Conservation (phyloP, 163 green algal genomes). For the Smithsoniella earleae region DNA sequence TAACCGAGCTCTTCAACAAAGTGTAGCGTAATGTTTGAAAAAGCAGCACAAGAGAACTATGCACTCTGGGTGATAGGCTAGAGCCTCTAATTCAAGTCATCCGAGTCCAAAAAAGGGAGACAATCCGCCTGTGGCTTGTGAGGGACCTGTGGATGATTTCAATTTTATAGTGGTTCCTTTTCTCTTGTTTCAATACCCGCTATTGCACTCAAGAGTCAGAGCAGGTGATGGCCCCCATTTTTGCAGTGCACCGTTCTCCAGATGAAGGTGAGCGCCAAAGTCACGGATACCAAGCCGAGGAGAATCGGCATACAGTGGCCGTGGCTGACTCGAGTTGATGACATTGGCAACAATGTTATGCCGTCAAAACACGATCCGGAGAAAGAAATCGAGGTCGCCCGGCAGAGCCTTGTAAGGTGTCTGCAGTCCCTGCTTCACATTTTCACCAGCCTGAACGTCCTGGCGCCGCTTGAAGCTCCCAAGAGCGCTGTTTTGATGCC, state of each 20-base stretch:
- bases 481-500: background rate
- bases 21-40: too few relatives aligned
- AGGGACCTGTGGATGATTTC: too few relatives aligned
- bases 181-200: too few relatives aligned
- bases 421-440: conserved; percentile 3
- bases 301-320: background rate
- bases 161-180: too few relatives aligned
- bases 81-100: too few relatives aligned
- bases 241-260: background rate
- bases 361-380: background rate
- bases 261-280: background rate
- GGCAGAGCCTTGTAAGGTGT: background rate
- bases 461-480: background rate
- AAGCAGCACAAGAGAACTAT: too few relatives aligned
- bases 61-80: too few relatives aligned
- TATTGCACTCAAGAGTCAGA: too few relatives aligned
- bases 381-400: background rate
- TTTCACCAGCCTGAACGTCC: conserved; percentile 1
- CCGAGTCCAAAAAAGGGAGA: too few relatives aligned
- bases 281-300: background rate
- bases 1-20: too few relatives aligned
- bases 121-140: too few relatives aligned
- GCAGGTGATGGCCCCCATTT: too few relatives aligned
- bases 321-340: background rate
- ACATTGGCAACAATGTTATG: conserved; percentile 16